These are phyloP conservation scores for Candida sp. DNA, from an alignment of 1,139 yeast genomes.

Conservation along the genomic window DNA sequence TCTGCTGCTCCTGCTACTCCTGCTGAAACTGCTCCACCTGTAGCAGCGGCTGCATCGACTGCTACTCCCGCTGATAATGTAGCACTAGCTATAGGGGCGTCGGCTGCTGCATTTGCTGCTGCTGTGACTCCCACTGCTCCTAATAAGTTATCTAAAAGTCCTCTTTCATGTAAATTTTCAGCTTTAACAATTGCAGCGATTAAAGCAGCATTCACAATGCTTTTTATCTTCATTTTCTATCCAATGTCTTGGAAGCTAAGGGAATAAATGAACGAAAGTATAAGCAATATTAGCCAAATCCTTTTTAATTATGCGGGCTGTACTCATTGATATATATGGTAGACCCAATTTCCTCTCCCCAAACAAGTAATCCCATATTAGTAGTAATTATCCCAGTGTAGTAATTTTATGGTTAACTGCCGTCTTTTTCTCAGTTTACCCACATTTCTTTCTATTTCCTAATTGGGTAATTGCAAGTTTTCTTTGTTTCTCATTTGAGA, in stretches of 20 bases:
- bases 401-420: background rate
- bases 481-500: background rate
- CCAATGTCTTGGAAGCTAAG: slow-evolving; percentile 2
- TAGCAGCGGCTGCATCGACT: too few relatives aligned
- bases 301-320: background rate
- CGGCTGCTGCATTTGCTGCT: slow-evolving; percentile 8
- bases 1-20: too few relatives aligned
- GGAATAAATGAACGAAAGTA: slow-evolving; percentile 2
- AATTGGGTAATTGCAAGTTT: background rate
- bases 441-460: background rate
- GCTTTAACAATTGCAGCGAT: slow-evolving; percentile 16
- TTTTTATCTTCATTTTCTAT: slow-evolving; percentile 15
- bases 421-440: background rate
- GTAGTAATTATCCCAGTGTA: background rate
- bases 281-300: background rate
- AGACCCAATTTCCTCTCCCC: background rate
- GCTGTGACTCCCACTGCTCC: slow-evolving; percentile 7
- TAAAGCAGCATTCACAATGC: slow-evolving; percentile 17
- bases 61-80: too few relatives aligned
- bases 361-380: background rate
- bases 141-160: slow-evolving; percentile 3
- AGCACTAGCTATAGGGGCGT: too few relatives aligned
- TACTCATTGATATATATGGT: background rate
- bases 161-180: slow-evolving; percentile 7
- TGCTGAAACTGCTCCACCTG: too few relatives aligned